Base-by-base conservation (phyloP, 1,284 basidiomycete species). In the Xerocomus cyaneibrunnescens region DNA sequence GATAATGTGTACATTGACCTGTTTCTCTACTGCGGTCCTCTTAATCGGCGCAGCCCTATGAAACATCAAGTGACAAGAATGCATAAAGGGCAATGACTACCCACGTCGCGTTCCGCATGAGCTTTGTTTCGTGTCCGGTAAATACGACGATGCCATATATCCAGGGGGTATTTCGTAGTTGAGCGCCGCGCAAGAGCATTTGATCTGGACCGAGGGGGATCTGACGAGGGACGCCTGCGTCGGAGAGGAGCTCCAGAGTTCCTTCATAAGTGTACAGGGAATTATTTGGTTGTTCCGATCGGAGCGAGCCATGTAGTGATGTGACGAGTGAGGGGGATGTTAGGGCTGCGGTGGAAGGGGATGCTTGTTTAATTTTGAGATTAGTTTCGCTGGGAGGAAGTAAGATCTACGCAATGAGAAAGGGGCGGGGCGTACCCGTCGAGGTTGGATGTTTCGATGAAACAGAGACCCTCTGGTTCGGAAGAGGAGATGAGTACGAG, bases 331-430 rank as follows among this genome's bases (percentile, higher is more conserved):
- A 75, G 0, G 96, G 94, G 1, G 89, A 83, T 10, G 86, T 94
- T 37, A 98, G 77, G 12, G 78, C 65, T 0, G 91, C 75, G 0
- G 95, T 98, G 23, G 92, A 84, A 0, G 91, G 79, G 16, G 89
- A 89, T 0, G 92, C 92, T 73, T 99, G 95, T 69, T 99, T 98
- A 74, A 99, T 98, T 76, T 99, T 99, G 60, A 99, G 79, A 66
- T 99, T 99, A 6, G 97, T 99, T 76, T 99, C 96, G 22, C 93
- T 93, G 58, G 2, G n/a, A 30, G 27, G 1, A 36, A 13, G 17
- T 58, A 34, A 57, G 50, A 36, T 13, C 25, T 7, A 22, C 8
- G 19, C n/a, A 27, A 4, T 1, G n/a, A 5, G 10, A 22, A 34
- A 2, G 35, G n/a, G 40, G 21, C 3, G 2, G 22, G 22, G 72